phyloP scores from a whole-genome alignment of 2,329 filamentous ascomycete genomes.

The Sporothrix humicola region DNA sequence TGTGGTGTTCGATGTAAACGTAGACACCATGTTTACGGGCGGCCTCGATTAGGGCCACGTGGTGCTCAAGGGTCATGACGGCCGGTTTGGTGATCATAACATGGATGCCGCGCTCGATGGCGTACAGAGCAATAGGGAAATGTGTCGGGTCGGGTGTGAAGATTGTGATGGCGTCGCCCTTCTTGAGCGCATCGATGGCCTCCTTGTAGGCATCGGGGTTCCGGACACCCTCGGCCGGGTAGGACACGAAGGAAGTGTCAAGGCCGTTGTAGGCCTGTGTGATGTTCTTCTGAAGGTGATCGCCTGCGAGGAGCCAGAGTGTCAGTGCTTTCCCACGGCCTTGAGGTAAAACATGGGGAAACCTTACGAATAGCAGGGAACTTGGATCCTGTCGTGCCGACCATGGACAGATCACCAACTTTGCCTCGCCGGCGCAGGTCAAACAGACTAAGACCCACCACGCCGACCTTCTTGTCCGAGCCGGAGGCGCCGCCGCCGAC shows the following conservation, averaged over 20 bases:
- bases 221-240: constrained; percentile 72
- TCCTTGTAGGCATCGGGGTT: constrained; percentile 86
- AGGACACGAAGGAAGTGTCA: constrained; percentile 85
- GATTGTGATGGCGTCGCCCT: constrained; percentile 90
- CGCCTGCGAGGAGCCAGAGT: constrained; percentile 55
- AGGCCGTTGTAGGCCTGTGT: constrained; percentile 84
- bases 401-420: constrained; percentile 85
- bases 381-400: constrained; percentile 84
- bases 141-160: constrained; percentile 95
- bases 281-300: constrained; percentile 88
- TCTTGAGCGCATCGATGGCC: constrained; percentile 81
- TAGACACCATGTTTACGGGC: constrained; percentile 78
- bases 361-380: constrained; percentile 85
- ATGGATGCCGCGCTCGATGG: constrained; percentile 85
- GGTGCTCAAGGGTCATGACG: constrained; percentile 81
- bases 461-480: constrained; percentile 95
- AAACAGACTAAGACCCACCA: constrained; percentile 88
- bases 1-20: constrained; percentile 95
- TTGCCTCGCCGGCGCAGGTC: constrained; percentile 88
- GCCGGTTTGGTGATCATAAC: constrained; percentile 95
- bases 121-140: constrained; percentile 89
- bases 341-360: background rate
- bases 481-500: constrained; percentile 81
- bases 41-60: constrained; percentile 75
- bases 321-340: background rate